These are phyloP conservation scores for Trichosporon ovoides DNA, from an alignment of 1,284 basidiomycete species.

Conservation along the genomic window DNA sequence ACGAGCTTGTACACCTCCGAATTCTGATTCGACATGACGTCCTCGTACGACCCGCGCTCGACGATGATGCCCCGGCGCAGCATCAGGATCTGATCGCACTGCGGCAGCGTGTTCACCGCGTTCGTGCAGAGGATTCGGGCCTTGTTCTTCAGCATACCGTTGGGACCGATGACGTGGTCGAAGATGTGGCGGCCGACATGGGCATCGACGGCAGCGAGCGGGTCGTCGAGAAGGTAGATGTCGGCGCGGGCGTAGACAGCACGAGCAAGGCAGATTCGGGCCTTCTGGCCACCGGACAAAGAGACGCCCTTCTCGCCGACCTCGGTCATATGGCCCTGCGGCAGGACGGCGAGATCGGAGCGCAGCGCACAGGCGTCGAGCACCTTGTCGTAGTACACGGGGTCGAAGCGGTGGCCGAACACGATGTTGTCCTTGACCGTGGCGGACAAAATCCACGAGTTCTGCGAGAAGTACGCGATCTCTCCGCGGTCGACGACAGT, in stretches of 20 bases:
- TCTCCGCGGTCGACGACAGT: conserved; percentile 64
- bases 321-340: conserved; percentile 66
- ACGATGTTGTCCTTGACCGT: conserved; percentile 82
- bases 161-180: conserved; percentile 85
- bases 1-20: conserved; percentile 76
- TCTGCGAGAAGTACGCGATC: conserved; percentile 84
- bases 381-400: conserved; percentile 49
- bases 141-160: conserved; percentile 76
- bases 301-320: conserved; percentile 60
- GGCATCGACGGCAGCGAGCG: conserved; percentile 59
- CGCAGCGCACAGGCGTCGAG: conserved; percentile 71
- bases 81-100: conserved; percentile 74
- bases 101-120: conserved; percentile 73
- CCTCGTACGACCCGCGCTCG: conserved; percentile 66
- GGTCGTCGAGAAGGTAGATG: conserved; percentile 55
- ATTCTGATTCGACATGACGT: conserved; percentile 60
- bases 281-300: conserved; percentile 59
- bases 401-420: conserved; percentile 83
- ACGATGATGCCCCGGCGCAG: conserved; percentile 80
- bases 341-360: conserved; percentile 70
- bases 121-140: conserved; percentile 82
- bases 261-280: conserved; percentile 57
- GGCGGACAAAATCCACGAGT: conserved; percentile 81
- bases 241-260: conserved; percentile 59
- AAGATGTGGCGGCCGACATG: conserved; percentile 62